A percentile compares a stretch with the other conserved stretches of the same genome.
Evolutionary conservation across 2,329 filamentous ascomycete genomes (phyloP).

Genomic region (Colletotrichum spaethianum): DNA sequence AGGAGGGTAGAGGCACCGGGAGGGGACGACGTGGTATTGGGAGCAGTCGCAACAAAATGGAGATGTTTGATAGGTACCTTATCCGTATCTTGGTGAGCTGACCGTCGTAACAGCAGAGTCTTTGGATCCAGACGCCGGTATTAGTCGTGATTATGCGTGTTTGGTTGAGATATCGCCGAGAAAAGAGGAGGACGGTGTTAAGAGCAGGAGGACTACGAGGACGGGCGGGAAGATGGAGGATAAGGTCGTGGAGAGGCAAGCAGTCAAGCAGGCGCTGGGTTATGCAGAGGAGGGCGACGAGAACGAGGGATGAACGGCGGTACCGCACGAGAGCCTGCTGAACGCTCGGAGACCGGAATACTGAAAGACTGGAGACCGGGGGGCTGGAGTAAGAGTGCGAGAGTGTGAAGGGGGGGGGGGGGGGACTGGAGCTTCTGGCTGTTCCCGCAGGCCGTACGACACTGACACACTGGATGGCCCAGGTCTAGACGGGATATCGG

Average conservation of each 20-base stretch:
- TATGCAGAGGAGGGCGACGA: constrained; percentile 12
- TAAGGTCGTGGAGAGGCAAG: neutral
- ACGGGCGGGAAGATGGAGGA: neutral
- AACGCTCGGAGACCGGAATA: neutral
- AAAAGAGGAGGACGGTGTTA: neutral
- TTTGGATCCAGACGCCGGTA: neutral
- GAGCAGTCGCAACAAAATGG: neutral
- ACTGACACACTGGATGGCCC: neutral
- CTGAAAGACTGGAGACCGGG: neutral
- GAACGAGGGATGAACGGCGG: neutral
- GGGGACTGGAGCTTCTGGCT: neutral
- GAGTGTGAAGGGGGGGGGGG: neutral
- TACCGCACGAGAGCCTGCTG: neutral
- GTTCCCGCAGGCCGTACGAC: neutral
- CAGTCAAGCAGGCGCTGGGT: constrained; percentile 3
- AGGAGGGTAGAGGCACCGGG: neutral
- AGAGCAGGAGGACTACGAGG: neutral
- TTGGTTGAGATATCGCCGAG: neutral
- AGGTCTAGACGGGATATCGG: neutral
- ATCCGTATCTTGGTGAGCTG: neutral
- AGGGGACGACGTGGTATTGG: neutral
- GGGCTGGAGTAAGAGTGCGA: neutral
- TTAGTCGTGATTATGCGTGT: neutral
- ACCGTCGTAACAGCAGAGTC: neutral
- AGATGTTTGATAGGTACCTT: neutral